Evolutionary conservation across 2,329 filamentous ascomycete genomes (phyloP).

Genomic region (Clonostachys byssicola): DNA sequence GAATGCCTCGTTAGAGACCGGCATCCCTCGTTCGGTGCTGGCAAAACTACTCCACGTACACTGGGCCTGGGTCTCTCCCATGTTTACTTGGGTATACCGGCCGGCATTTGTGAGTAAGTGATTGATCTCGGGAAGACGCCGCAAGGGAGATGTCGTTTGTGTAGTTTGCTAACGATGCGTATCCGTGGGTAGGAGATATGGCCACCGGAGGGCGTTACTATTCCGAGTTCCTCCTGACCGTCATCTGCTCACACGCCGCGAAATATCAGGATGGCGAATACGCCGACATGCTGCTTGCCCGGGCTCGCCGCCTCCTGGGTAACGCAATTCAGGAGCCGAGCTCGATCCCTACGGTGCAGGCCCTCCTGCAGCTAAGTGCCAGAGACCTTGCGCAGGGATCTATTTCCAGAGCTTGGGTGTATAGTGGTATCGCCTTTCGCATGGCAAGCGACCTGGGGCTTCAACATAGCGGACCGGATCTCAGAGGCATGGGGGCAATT

Average conservation of each 20-base stretch:
- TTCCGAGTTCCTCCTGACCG: conserved; percentile 16
- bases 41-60: conserved; percentile 13
- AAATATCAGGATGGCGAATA: conserved; percentile 9
- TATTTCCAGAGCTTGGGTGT: conserved; percentile 20
- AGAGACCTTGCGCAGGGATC: conserved; percentile 17
- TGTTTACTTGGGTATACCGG: conserved; percentile 21
- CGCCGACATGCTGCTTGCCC: conserved; percentile 10
- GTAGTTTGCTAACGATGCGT: too few relatives aligned
- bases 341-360: conserved; percentile 18
- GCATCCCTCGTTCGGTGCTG: conserved; percentile 9
- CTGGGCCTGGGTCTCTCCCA: conserved; percentile 15
- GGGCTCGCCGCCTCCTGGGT: conserved; percentile 15
- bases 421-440: conserved; percentile 21
- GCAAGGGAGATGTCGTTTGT: too few relatives aligned
- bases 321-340: conserved; percentile 17
- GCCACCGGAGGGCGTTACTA: conserved; percentile 17
- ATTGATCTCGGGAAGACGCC: neutral
- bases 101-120: conserved; percentile 15
- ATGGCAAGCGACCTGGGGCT: conserved; percentile 16
- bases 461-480: neutral
- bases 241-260: conserved; percentile 16
- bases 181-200: conserved; percentile 11
- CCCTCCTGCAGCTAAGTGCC: conserved; percentile 18
- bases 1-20: conserved; percentile 12
- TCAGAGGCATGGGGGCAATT: conserved; percentile 8